Percentiles rank a stretch among this genome's conserved stretches.
These are phyloP conservation scores for Solanum commersonii DNA, from an alignment of 257 asterid genomes.

Conservation along the genomic window DNA sequence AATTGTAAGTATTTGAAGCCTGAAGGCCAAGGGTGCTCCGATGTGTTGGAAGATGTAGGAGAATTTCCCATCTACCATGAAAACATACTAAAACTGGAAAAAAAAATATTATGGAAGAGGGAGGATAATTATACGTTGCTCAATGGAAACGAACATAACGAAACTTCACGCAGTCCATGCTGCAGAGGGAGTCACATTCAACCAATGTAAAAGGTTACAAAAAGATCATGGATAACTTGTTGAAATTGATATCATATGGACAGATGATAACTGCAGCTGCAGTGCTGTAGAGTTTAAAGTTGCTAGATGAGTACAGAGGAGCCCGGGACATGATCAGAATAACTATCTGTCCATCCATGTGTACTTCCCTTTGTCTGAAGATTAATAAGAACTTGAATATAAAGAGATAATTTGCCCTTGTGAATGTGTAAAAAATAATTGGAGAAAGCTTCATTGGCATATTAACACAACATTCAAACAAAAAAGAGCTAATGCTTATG, in stretches of 20 bases:
- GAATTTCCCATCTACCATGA: neutral
- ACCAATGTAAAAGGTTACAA: constrained; percentile 27
- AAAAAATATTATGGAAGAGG: neutral
- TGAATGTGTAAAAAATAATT: neutral
- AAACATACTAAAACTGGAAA: neutral
- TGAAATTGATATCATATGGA: constrained; percentile 15
- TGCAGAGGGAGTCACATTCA: constrained; percentile 28
- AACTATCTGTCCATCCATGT: neutral
- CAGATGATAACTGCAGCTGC: constrained; percentile 39
- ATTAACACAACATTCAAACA: neutral
- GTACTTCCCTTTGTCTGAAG: neutral
- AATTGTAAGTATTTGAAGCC: neutral
- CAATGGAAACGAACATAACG: constrained; percentile 8
- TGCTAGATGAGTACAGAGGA: constrained; percentile 25
- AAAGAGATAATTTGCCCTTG: neutral
- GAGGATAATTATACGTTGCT: neutral
- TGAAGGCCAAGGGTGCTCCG: neutral
- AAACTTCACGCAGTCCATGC: constrained; percentile 35
- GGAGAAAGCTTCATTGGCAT: neutral
- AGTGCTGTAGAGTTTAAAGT: constrained; percentile 50
- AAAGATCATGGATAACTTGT: constrained; percentile 29
- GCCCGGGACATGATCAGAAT: constrained; percentile 33
- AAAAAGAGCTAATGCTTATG: neutral
- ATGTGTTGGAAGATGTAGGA: neutral
- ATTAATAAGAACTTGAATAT: neutral